Evolutionary conservation across 768 basidiomycete genomes (phyloP).

Genomic region (Tremella yokohamensis): DNA sequence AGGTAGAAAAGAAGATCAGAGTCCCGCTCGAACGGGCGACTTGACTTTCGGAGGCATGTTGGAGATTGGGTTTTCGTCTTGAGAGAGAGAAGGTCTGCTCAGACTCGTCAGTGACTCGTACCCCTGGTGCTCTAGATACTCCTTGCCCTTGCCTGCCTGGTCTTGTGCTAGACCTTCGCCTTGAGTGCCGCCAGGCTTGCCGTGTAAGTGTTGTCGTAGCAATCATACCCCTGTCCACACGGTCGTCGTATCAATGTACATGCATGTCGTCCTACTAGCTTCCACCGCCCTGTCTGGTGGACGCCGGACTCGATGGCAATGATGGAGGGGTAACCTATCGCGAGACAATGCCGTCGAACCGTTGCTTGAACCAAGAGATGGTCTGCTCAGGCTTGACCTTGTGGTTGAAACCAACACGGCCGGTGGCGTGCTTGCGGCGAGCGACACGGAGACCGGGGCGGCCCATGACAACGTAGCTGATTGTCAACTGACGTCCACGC

Average conservation of each 20-base stretch:
- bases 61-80: constrained; percentile 3
- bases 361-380: constrained; percentile 98
- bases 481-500: neutral
- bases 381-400: constrained; percentile 93
- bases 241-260: neutral
- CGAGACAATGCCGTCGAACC: constrained; percentile 92
- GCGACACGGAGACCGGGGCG: constrained; percentile 89
- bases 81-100: neutral
- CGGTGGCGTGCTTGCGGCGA: constrained; percentile 81
- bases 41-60: constrained; percentile 1
- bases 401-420: constrained; percentile 81
- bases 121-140: too few species aligned
- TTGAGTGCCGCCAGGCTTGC: too few species aligned
- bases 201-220: too few species aligned
- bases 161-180: too few species aligned
- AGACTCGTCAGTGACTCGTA: too few species aligned
- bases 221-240: too few species aligned
- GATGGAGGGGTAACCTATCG: constrained; percentile 24
- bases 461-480: constrained; percentile 70
- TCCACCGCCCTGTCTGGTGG: too few species aligned
- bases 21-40: neutral
- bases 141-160: too few species aligned
- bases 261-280: neutral
- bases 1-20: neutral
- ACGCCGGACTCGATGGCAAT: too few species aligned